These are phyloP conservation scores for Carex kokanica DNA, from an alignment of 176 grass and related monocot species.

Conservation along the genomic window DNA sequence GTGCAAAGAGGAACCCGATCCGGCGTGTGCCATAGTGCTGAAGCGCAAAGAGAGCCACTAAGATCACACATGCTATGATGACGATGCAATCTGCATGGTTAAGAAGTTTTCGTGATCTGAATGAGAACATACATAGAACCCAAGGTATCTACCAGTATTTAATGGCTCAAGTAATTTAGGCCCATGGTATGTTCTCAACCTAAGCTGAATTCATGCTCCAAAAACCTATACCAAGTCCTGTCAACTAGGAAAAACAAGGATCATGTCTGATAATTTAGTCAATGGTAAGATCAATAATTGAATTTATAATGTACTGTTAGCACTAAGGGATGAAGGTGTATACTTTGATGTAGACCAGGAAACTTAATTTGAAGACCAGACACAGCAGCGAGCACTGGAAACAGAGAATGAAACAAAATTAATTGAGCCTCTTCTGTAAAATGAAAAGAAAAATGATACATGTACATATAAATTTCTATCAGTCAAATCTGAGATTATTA, in stretches of 20 bases:
- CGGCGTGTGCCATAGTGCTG: constrained; percentile 83
- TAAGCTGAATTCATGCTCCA: too few species aligned
- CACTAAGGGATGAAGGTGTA: constrained; percentile 13
- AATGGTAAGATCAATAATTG: not conserved
- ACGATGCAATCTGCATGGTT: constrained; percentile 58
- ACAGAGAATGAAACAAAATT: constrained; percentile 12
- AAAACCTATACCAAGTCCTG: not conserved
- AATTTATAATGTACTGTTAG: constrained; percentile 7
- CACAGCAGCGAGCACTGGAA: constrained; percentile 58
- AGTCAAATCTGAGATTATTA: not conserved
- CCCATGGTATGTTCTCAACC: not conserved
- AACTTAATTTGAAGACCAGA: constrained; percentile 81
- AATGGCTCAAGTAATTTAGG: not conserved
- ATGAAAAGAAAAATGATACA: not conserved
- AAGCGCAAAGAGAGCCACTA: constrained; percentile 64
- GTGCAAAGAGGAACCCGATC: constrained; percentile 83
- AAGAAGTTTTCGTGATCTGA: constrained; percentile 2
- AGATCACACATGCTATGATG: constrained; percentile 54
- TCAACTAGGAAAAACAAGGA: not conserved
- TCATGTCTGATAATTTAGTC: not conserved
- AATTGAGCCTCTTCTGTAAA: constrained; percentile 29
- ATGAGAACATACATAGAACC: not conserved
- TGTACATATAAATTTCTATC: not conserved
- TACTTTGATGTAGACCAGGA: constrained; percentile 88
- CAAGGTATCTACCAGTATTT: not conserved